phyloP scores from a whole-genome alignment of 257 asterid species.

The Coffea canephora region DNA sequence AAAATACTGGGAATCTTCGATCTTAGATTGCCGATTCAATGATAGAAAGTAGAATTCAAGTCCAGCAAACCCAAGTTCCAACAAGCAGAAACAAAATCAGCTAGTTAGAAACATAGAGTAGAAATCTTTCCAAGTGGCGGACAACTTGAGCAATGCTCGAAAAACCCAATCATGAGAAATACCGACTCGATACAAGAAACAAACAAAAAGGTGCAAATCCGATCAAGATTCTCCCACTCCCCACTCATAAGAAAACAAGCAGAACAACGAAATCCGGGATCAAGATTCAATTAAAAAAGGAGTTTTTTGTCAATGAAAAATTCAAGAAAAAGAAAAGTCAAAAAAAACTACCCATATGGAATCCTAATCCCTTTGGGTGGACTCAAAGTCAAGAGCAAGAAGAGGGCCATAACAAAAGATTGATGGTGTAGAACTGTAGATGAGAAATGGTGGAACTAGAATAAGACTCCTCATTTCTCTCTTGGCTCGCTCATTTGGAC shows the following conservation, averaged over 20 bases:
- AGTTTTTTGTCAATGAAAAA: slow-evolving; percentile 12
- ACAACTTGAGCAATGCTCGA: slow-evolving; percentile 17
- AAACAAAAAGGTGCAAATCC: slow-evolving; percentile 7
- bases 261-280: slow-evolving; percentile 14
- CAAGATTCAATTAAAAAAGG: slow-evolving; percentile 24
- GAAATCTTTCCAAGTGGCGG: slow-evolving; percentile 28
- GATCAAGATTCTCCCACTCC: slow-evolving; percentile 18
- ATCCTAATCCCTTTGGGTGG: slow-evolving; percentile 47
- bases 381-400: slow-evolving; percentile 36
- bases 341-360: slow-evolving; percentile 21
- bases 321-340: background rate
- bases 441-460: slow-evolving; percentile 31
- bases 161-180: slow-evolving; percentile 7
- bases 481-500: slow-evolving; percentile 36
- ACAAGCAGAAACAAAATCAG: background rate
- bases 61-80: background rate
- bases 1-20: slow-evolving; percentile 3
- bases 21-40: background rate
- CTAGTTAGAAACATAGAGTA: background rate
- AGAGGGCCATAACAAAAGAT: slow-evolving; percentile 25
- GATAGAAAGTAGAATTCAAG: slow-evolving; percentile 1
- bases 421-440: slow-evolving; percentile 48
- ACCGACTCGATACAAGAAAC: slow-evolving; percentile 9
- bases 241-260: slow-evolving; percentile 6
- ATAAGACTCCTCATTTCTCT: slow-evolving; percentile 12